Conservation (phyloP, 495 filamentous ascomycete genomes). For the Daldinia vernicosa region DNA sequence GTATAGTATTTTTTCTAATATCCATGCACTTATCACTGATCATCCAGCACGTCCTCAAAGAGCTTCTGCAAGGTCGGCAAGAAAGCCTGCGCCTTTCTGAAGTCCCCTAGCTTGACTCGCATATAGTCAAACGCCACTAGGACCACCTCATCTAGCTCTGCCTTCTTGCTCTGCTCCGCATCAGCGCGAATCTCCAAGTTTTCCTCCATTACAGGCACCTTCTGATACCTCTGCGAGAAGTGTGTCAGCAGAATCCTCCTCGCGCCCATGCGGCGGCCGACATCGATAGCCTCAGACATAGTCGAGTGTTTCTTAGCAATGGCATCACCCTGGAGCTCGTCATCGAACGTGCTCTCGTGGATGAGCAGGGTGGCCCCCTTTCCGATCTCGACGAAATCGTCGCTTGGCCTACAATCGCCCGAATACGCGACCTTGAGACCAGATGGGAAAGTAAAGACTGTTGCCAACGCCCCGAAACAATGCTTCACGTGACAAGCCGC, state of each 20-base stretch:
- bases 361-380: constrained; percentile 80
- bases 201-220: constrained; percentile 67
- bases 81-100: constrained; percentile 77
- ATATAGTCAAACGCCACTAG: constrained; percentile 91
- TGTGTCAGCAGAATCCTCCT: constrained; percentile 83
- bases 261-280: constrained; percentile 81
- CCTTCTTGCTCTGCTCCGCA: constrained; percentile 21
- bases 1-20: background rate
- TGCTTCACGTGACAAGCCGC: constrained; percentile 74
- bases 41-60: constrained; percentile 56
- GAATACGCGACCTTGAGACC: constrained; percentile 91
- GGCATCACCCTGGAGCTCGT: constrained; percentile 80
- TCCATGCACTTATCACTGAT: constrained; percentile 16
- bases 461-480: constrained; percentile 79
- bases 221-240: constrained; percentile 96
- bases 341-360: constrained; percentile 96
- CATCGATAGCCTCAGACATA: constrained; percentile 78
- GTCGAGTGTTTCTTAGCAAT: constrained; percentile 91
- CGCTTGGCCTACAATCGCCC: constrained; percentile 87
- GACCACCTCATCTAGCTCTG: constrained; percentile 60
- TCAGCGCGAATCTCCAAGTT: constrained; percentile 26
- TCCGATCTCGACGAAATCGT: constrained; percentile 73
- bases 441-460: constrained; percentile 76
- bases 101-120: constrained; percentile 81
- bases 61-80: constrained; percentile 75